Evolutionary conservation across 2,329 filamentous ascomycete genomes (phyloP).

Genomic region (Dothiorella sarmentorum): DNA sequence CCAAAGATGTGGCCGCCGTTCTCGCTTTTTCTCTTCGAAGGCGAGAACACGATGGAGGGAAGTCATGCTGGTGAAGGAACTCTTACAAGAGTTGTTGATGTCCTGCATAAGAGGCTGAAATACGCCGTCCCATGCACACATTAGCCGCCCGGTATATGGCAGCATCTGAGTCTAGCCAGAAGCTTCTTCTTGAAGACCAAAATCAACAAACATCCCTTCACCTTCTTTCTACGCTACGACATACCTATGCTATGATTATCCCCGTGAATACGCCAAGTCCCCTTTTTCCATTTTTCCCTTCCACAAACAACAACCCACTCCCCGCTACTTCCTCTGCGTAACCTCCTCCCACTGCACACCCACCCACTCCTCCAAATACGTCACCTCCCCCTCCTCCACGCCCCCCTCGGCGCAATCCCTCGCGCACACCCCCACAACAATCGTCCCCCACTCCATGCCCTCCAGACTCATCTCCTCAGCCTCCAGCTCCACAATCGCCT

Average conservation of each 20-base stretch:
- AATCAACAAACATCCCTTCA: slow-evolving; percentile 6
- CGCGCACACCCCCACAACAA: slow-evolving; percentile 81
- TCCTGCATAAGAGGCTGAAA: background rate
- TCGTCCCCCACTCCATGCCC: slow-evolving; percentile 97
- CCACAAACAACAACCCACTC: background rate
- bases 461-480: slow-evolving; percentile 63
- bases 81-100: background rate
- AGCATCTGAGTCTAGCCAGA: background rate
- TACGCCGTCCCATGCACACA: background rate
- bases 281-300: background rate
- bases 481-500: slow-evolving; percentile 86
- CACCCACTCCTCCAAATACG: slow-evolving; percentile 92
- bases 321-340: slow-evolving; percentile 24
- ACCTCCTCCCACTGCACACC: slow-evolving; percentile 96
- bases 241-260: background rate
- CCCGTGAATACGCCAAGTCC: background rate
- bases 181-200: background rate
- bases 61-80: background rate
- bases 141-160: background rate
- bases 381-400: slow-evolving; percentile 59
- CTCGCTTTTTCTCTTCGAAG: background rate
- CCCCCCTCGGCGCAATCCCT: slow-evolving; percentile 68
- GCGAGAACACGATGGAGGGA: background rate
- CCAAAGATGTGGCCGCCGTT: background rate
- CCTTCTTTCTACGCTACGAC: background rate